Evolutionary conservation across 1,284 basidiomycete genomes (phyloP).

Genomic region (Sanghuangporus baumii): DNA sequence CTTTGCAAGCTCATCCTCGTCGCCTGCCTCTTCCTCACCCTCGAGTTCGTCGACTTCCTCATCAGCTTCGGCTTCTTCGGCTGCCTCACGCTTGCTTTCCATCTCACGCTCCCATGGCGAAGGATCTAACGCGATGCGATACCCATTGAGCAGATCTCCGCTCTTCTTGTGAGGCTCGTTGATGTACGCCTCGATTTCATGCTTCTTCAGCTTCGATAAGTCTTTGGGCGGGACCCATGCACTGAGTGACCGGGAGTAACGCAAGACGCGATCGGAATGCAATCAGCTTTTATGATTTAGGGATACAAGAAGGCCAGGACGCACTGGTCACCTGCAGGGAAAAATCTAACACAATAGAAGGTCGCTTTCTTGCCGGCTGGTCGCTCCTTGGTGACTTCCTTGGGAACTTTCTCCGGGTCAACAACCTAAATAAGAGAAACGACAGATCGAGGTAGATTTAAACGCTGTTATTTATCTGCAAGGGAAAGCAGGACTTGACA

Average conservation of each 20-base stretch:
- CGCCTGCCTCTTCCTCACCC: slow-evolving; percentile 48
- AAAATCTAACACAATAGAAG: slow-evolving; percentile 82
- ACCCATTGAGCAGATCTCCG: slow-evolving; percentile 74
- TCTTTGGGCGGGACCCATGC: slow-evolving; percentile 84
- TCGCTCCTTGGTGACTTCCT: slow-evolving; percentile 59
- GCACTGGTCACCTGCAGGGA: slow-evolving; percentile 88
- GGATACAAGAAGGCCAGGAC: slow-evolving; percentile 31
- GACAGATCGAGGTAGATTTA: slow-evolving; percentile 1
- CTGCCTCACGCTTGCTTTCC: slow-evolving; percentile 38
- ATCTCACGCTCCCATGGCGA: slow-evolving; percentile 65
- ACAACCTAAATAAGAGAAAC: slow-evolving; percentile 50
- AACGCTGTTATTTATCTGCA: background rate
- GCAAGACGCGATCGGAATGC: slow-evolving; percentile 13
- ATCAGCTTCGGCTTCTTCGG: slow-evolving; percentile 52
- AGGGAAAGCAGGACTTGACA: slow-evolving; percentile 28
- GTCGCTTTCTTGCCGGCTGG: slow-evolving; percentile 54
- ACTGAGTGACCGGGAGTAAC: slow-evolving; percentile 36
- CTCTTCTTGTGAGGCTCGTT: slow-evolving; percentile 68
- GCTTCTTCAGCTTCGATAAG: slow-evolving; percentile 69
- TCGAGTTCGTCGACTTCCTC: slow-evolving; percentile 68
- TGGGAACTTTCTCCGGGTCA: slow-evolving; percentile 61
- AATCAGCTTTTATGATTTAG: slow-evolving; percentile 7
- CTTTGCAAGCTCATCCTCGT: slow-evolving; percentile 40
- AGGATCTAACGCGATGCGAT: slow-evolving; percentile 81
- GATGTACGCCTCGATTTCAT: slow-evolving; percentile 85